Conservation (phyloP, 768 basidiomycete genomes). For the Asterophora parasitica region DNA sequence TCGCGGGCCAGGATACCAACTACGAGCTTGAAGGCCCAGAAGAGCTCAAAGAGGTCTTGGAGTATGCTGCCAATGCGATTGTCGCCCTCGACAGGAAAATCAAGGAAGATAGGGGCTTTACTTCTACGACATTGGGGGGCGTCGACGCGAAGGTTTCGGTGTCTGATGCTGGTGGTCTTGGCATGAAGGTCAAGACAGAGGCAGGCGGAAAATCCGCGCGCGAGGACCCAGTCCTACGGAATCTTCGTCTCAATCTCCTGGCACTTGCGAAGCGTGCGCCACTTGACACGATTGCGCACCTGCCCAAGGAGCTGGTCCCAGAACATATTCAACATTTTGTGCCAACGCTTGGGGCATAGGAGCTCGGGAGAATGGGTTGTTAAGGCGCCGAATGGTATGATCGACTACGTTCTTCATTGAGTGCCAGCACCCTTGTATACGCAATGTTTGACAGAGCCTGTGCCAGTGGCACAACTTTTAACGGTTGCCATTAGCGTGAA, state of each 20-base stretch:
- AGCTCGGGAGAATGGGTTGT: too few relatives aligned
- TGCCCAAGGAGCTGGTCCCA: slow-evolving; percentile 63
- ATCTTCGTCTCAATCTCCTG: slow-evolving; percentile 67
- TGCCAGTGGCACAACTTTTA: too few relatives aligned
- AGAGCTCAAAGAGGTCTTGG: slow-evolving; percentile 52
- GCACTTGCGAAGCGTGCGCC: slow-evolving; percentile 78
- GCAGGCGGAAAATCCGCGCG: too few relatives aligned
- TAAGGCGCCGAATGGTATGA: too few relatives aligned
- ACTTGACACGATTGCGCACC: slow-evolving; percentile 58
- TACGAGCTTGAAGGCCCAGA: slow-evolving; percentile 40
- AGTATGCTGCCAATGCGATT: slow-evolving; percentile 52
- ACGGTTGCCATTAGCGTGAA: too few relatives aligned
- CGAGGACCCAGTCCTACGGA: slow-evolving; percentile 50
- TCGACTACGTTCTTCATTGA: too few relatives aligned
- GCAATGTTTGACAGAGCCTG: too few relatives aligned
- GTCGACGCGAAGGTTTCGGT: background rate
- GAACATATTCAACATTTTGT: slow-evolving; percentile 60
- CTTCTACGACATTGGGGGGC: slow-evolving; percentile 3
- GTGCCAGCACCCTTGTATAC: too few relatives aligned
- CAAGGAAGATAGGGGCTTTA: slow-evolving; percentile 11
- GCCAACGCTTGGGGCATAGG: slow-evolving; percentile 43
- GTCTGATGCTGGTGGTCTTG: slow-evolving; percentile 3
- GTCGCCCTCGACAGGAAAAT: slow-evolving; percentile 34
- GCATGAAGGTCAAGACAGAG: background rate
- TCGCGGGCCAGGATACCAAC: slow-evolving; percentile 9